phyloP scores from a whole-genome alignment of 192 early-diverging fungal genomes.

The Diversispora eburnea region DNA sequence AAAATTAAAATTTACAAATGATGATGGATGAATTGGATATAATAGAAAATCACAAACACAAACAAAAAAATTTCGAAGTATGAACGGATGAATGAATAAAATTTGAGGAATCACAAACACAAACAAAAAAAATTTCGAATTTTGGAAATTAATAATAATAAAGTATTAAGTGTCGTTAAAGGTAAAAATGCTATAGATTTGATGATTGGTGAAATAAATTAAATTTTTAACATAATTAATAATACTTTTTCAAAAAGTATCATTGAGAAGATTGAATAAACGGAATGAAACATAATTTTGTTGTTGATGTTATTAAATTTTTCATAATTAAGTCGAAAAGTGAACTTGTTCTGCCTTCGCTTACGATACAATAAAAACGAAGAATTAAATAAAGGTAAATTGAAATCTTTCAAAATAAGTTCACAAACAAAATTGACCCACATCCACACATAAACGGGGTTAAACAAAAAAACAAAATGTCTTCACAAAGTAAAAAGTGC shows the following conservation, averaged over 20 bases:
- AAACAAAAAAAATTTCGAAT: constrained; percentile 21
- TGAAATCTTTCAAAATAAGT: neutral
- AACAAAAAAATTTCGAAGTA: constrained; percentile 24
- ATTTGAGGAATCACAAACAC: constrained; percentile 19
- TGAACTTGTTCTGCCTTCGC: neutral
- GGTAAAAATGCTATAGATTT: neutral
- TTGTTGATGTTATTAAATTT: neutral
- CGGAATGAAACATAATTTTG: neutral
- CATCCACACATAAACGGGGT: neutral
- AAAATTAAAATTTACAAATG: constrained; percentile 9
- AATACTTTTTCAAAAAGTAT: too few species aligned
- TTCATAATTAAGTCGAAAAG: neutral
- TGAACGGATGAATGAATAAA: neutral
- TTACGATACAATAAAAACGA: constrained; percentile 3
- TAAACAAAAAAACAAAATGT: neutral
- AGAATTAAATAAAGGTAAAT: neutral
- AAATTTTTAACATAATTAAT: neutral
- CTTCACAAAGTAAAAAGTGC: neutral
- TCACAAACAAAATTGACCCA: neutral
- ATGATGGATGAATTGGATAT: constrained; percentile 21
- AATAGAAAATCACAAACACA: constrained; percentile 25
- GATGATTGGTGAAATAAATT: neutral
- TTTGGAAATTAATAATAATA: constrained; percentile 11
- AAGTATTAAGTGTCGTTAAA: neutral
- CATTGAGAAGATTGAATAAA: too few species aligned